A percentile compares a stretch with the other conserved stretches of the same genome.
Evolutionary conservation across 2,329 filamentous ascomycete genomes (phyloP).

Genomic region (Neoarthrinium moseri): DNA sequence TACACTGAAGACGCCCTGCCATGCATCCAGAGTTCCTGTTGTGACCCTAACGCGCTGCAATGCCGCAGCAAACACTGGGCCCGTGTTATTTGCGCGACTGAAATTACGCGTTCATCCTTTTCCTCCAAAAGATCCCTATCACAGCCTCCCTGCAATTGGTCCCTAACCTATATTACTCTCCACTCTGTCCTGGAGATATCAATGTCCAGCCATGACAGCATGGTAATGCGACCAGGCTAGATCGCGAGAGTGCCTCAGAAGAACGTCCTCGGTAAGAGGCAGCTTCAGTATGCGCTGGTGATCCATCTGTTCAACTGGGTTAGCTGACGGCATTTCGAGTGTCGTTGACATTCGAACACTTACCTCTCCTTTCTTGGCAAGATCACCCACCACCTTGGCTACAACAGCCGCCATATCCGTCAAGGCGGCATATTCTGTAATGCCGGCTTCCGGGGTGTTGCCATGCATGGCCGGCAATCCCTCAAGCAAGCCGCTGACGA

Average conservation of each 20-base stretch:
- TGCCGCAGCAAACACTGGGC: no score
- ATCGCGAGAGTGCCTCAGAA: constrained; percentile 30
- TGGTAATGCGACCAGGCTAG: constrained; percentile 31
- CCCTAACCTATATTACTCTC: no score
- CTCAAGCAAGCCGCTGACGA: constrained; percentile 56
- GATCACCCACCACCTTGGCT: constrained; percentile 27
- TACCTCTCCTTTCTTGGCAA: constrained; percentile 29
- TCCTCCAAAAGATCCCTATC: no score
- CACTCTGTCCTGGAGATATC: no score
- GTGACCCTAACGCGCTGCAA: no score
- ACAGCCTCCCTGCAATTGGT: no score
- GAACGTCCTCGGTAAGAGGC: constrained; percentile 30
- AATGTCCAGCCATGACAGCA: constrained; percentile 25
- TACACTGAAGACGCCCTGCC: no score
- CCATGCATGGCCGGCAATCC: constrained; percentile 56
- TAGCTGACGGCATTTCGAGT: constrained; percentile 10
- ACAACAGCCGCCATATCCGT: constrained; percentile 33
- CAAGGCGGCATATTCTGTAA: constrained; percentile 30
- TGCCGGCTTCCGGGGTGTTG: constrained; percentile 29
- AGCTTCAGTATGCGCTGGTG: constrained; percentile 28
- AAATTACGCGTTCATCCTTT: no score
- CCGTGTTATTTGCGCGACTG: no score
- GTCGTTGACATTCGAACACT: constrained; percentile 7
- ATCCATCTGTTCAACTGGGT: constrained; percentile 23
- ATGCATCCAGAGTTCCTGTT: no score